Base-by-base conservation (phyloP, 371 early-diverging fungal species). In the Lichtheimia hyalospora region DNA sequence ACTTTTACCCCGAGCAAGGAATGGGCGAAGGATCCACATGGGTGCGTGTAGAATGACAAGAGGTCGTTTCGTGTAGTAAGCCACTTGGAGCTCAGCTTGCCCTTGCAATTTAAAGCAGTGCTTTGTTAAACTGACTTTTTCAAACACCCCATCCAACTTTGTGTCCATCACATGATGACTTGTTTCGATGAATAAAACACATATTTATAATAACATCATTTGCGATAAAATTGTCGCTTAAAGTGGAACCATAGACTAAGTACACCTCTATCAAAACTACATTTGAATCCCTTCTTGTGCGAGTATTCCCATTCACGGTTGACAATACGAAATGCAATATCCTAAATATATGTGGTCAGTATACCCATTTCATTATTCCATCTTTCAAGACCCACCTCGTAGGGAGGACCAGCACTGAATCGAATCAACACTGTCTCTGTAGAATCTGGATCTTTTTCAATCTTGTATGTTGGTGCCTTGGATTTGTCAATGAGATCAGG, bases 221-320 rank as follows among this genome's bases (percentile, higher is more conserved):
- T 83, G 58, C 93, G 80, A 60, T 93, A 93, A 59, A 85, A 88
- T 59, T 90, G 89, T 58, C 92, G 82, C 76, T 92, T 95, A 67
- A 97, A 98, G 57, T 92, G 86, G 74, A 98, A 97, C 83, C 94
- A 88, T 43, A 98, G 83, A 73, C 94, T 92, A 20, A 98, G 72
- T 8, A 94, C 92, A 6, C 94, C 94, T 20, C 94, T 81, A 68
- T 97, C 96, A 84, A 96, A 98, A 0, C 84, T 82, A 62, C 91
- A 90, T 40, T 87, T 81, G 74, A 96, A 98, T 4, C 97, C 98
- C 25, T 89, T 89, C 70, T 92, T 92, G 70, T 95, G 94, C 4
- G 88, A 87, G 61, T 88, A 87, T 75, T 96, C 97, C 98, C 98
- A 98, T 72, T 96, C 96, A 16, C 91, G 82, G 56, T 93, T 95